Evolutionary conservation across 2,329 filamentous ascomycete species (phyloP), one percentile per base, ranked within the genome.

Genomic region (Colletotrichum eleusines): DNA sequence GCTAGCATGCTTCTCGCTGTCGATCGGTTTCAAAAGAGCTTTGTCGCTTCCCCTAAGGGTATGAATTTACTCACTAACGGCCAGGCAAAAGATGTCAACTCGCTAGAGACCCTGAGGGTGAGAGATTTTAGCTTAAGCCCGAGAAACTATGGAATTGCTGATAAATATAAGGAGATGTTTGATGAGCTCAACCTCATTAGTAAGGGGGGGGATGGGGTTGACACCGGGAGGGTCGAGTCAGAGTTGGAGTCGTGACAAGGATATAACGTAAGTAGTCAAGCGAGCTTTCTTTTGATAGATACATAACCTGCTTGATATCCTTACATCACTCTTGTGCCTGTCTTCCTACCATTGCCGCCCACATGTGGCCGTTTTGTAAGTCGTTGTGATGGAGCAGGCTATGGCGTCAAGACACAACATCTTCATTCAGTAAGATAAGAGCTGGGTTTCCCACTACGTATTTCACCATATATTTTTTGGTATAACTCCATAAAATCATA

Each of bases 401-500:
- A 50, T 28, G 7, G 18, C 7, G 12, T 33, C 20, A 42, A 40
- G 9, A 14, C 12, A 11, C 20, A 42, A 8, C 9, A 14, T 23
- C 14, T 16, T 5, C 14, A 28, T 50, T n/a, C 31, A 61, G 23
- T 20, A 28, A 26, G 33, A 61, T 7, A 20, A 35, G 20, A 5
- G 38, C 6, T 50, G 9, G 26, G 5, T 38, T 50, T 48, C 54
- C 57, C 42, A 61, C 53, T 68, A 59, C n/a, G 38, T 63, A 44
- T 46, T 53, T 28, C 40, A 71, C 35, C 40, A 71, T 23, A 38
- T 46, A 40, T 53, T 63, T 69, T 69, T 31, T 68, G 58, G 68
- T 63, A 63, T 69, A 69, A 63, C 46, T 69, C 63, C 69, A 71
- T 71, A 63, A 63, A 54, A 18, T 69, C 59, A 54, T 59, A 14